These are phyloP conservation scores for Hypomontagnella submonticulosa DNA, from an alignment of 495 filamentous ascomycete genomes.

Conservation along the genomic window DNA sequence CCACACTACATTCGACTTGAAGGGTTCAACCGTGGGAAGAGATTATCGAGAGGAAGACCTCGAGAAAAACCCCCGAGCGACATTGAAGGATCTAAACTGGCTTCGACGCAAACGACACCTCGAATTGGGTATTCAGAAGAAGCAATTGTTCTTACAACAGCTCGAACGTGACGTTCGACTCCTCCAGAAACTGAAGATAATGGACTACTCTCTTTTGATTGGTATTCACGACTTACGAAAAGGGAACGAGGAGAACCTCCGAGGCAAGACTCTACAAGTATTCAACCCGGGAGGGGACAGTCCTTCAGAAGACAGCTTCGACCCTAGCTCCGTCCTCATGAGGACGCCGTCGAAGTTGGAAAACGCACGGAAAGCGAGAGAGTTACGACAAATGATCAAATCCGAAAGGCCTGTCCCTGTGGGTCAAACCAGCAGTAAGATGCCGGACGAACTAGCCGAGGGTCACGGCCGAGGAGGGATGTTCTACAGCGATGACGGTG, in stretches of 20 bases:
- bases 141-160: constrained; percentile 85
- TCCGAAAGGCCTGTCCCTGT: constrained; percentile 91
- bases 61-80: constrained; percentile 88
- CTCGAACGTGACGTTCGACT: constrained; percentile 87
- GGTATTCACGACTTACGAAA: constrained; percentile 90
- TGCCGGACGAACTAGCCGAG: constrained; percentile 88
- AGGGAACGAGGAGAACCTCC: constrained; percentile 94
- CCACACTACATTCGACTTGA: constrained; percentile 95
- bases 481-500: constrained; percentile 92
- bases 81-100: constrained; percentile 98
- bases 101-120: constrained; percentile 84
- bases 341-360: constrained; percentile 96
- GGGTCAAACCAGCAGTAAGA: constrained; percentile 80
- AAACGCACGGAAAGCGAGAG: constrained; percentile 88
- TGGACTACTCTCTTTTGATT: constrained; percentile 97
- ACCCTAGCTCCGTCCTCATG: constrained; percentile 72
- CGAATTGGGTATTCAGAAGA: constrained; percentile 88
- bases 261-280: constrained; percentile 93
- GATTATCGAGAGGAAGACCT: constrained; percentile 91
- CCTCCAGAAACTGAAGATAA: constrained; percentile 88
- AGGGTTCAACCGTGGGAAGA: constrained; percentile 95
- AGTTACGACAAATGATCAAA: constrained; percentile 91
- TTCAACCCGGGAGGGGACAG: constrained; percentile 89
- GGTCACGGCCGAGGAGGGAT: constrained; percentile 61
- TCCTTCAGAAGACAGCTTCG: constrained; percentile 59